phyloP scores from a whole-genome alignment of 352 stramenopile species.

The Pythium volutum region DNA sequence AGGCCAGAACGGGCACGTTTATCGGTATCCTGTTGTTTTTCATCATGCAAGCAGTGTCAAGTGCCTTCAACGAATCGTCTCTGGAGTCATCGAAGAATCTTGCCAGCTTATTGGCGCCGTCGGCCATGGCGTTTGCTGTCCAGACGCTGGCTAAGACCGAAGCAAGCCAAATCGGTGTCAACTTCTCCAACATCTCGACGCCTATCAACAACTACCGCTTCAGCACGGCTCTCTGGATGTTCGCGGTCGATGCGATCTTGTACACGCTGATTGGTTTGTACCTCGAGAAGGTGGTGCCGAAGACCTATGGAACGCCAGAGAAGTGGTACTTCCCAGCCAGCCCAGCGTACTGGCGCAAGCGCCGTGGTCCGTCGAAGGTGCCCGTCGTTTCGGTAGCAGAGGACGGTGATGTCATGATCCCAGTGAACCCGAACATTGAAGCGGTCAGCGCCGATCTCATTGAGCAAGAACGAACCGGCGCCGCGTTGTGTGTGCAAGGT shows the following conservation, averaged over 20 bases:
- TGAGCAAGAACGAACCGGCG: constrained; percentile 25
- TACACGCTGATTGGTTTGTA: constrained; percentile 90
- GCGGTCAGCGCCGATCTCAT: constrained; percentile 26
- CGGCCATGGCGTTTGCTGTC: constrained; percentile 45
- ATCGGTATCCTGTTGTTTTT: constrained; percentile 36
- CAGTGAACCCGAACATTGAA: constrained; percentile 20
- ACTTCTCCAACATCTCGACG: constrained; percentile 35
- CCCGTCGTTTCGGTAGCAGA: constrained; percentile 2
- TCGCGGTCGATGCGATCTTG: constrained; percentile 84
- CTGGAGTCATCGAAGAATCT: constrained; percentile 32
- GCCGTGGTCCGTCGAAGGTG: constrained; percentile 9
- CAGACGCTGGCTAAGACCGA: constrained; percentile 43
- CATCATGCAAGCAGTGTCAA: constrained; percentile 27
- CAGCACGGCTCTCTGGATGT: constrained; percentile 54
- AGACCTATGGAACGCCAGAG: constrained; percentile 82
- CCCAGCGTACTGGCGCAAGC: constrained; percentile 56
- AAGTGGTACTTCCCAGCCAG: constrained; percentile 92
- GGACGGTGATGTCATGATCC: background rate
- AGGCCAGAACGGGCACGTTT: constrained; percentile 62
- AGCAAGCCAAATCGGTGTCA: constrained; percentile 36
- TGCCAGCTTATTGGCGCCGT: constrained; percentile 35
- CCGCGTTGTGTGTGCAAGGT: constrained; percentile 23
- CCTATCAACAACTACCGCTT: constrained; percentile 56
- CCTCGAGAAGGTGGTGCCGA: constrained; percentile 88
- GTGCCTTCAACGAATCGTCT: constrained; percentile 23